Conservation (phyloP, 305 asterid species). For the Fraxinus latifolia region DNA sequence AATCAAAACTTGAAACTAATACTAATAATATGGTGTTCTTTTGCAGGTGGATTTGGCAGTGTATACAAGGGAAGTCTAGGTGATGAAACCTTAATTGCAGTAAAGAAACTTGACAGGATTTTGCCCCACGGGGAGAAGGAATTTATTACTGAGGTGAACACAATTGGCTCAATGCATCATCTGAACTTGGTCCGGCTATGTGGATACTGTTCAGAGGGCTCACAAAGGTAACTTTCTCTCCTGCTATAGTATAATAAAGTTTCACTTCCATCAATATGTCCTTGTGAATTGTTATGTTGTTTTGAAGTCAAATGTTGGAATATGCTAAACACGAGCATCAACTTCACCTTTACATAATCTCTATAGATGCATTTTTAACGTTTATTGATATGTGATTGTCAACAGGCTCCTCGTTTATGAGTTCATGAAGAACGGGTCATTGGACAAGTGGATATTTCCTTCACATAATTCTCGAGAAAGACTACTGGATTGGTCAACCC, state of each 20-base stretch:
- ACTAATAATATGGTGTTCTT: background rate
- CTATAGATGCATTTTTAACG: background rate
- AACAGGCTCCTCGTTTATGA: slow-evolving; percentile 87
- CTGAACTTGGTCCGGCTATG: slow-evolving; percentile 78
- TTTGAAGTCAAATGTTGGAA: background rate
- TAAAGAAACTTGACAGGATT: slow-evolving; percentile 75
- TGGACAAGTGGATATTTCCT: slow-evolving; percentile 87
- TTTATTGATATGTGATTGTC: background rate
- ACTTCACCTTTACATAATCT: background rate
- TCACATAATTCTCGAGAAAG: slow-evolving; percentile 37
- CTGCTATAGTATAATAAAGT: background rate
- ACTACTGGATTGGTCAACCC: slow-evolving; percentile 67
- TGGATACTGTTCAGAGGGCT: slow-evolving; percentile 80
- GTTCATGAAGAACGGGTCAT: slow-evolving; percentile 83
- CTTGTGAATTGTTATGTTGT: background rate
- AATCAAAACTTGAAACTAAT: background rate
- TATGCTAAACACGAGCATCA: background rate
- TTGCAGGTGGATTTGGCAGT: slow-evolving; percentile 84
- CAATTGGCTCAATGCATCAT: slow-evolving; percentile 91
- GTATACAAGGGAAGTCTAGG: slow-evolving; percentile 72
- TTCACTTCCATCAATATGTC: background rate
- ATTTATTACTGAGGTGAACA: slow-evolving; percentile 80
- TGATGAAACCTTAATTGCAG: slow-evolving; percentile 66
- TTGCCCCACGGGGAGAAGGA: slow-evolving; percentile 78
- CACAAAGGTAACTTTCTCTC: slow-evolving; percentile 45